Evolutionary conservation across 192 early-diverging fungal species (phyloP), one percentile per base, ranked within the genome.

Genomic region (Linderina pennispora): DNA sequence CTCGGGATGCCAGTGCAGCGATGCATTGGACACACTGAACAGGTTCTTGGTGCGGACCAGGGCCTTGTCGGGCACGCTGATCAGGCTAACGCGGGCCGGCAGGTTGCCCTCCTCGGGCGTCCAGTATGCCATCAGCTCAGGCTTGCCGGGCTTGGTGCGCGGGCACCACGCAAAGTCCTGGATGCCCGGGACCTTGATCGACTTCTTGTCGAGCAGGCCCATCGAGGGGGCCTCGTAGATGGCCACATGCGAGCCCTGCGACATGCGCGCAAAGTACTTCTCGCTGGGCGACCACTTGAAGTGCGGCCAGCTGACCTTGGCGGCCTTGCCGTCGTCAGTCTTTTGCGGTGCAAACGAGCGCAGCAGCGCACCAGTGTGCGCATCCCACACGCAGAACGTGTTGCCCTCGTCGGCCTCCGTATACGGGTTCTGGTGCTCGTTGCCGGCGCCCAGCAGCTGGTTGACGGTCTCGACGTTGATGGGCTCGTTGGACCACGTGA

Each of bases 221-320:
- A 97, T 97, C 22, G 77, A 70, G 34, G 91, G 87, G n/a, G 90
- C 83, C 75, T 97, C 89, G 60, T 99, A 97, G 24, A 99, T 82
- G 16, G 81, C 79, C 24, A 99, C 79, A 53, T 82, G 73, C 26
- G 77, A 59, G 10, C 80, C 87, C 32, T 82, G 84, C 4, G 80
- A 76, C 56, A 91, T 77, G 34, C 91, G 81, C 22, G 93, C 94
- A 77, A 99, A 81, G 82, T 97, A 97, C 59, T 86, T 87, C 47
- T 93, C 92, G 70, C 85, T 85, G 28, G 82, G 79, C 38, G 93
- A 90, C 93, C 94, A 99, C 75, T 93, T 94, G 80, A 99, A 97
- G 33, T 66, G 58, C 23, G 94, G 92, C 91, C 92, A 96, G 21
- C 78, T 80, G 36, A 87, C 74, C 59, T 77, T 77, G 23, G 53